These are phyloP conservation scores for Rhytidiadelphus loreus DNA, from an alignment of 225 moss, liverwort and hornwort genomes.

Conservation along the genomic window DNA sequence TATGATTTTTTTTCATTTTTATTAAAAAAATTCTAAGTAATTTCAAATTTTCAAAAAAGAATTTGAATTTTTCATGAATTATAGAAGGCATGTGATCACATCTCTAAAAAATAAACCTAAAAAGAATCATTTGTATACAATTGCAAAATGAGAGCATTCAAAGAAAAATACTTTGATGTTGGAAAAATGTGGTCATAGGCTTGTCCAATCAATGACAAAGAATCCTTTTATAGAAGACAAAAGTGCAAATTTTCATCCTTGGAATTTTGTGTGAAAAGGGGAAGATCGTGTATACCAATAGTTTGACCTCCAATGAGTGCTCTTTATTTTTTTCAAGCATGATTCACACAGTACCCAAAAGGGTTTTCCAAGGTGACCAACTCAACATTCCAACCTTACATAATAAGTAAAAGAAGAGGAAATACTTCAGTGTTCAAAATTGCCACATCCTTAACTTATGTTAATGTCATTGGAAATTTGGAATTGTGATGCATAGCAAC, in stretches of 20 bases:
- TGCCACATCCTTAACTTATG: background rate
- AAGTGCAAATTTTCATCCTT: background rate
- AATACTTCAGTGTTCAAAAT: background rate
- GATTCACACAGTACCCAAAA: background rate
- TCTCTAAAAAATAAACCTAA: background rate
- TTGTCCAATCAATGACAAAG: background rate
- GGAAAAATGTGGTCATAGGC: background rate
- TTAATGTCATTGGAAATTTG: background rate
- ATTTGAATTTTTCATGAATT: background rate
- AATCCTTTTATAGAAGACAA: background rate
- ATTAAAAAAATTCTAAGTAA: accelerated
- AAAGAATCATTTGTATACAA: accelerated
- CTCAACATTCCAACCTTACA: accelerated
- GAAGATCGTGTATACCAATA: no score
- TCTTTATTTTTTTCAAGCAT: background rate
- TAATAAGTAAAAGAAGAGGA: background rate
- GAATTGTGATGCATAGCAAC: background rate
- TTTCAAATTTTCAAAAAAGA: background rate
- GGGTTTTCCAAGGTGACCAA: background rate
- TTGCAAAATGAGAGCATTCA: background rate
- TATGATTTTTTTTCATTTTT: background rate
- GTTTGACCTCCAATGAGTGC: background rate
- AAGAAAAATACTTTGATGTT: background rate
- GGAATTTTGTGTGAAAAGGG: background rate
- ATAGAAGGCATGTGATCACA: background rate